Evolutionary conservation across 164 flowering plant species (phyloP), one percentile per base, ranked within the genome.

Genomic region (Pachysandra terminalis): DNA sequence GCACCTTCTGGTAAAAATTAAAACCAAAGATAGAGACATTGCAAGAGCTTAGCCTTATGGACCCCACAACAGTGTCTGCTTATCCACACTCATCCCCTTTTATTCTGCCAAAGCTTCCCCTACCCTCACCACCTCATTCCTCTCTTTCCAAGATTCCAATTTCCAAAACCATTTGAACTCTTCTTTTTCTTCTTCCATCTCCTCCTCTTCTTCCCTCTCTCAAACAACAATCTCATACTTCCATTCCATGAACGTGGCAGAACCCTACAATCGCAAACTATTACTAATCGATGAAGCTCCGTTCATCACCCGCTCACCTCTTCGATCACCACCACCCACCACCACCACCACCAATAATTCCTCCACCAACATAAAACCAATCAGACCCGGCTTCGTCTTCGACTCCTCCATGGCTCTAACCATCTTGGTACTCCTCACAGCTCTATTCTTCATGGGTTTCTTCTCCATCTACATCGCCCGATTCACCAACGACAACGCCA

Each of bases 391-490:
- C 22, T 19, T 73, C 0, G 53, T 64, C 24, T 78, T 85, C 63
- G 84, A 85, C 67, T 75, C 88, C 19, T 83, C 93, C 28, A 77
- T 86, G 82, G 88, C 81, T 8, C 56, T 88, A 25, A 83, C 89
- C 8, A 32, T 88, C 19, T 19, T 86, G 14, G 85, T 83, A 59
- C 85, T 87, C 35, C 64, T 90, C 54, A 69, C 74, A 16, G 90
- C 84, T 57, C 84, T 91, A 53, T 81, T 89, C 82, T 85, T 88
- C 83, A 79, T 90, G 83, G 89, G 81, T 48, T 84, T 90, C 77
- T 85, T 85, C 86, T 85, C 89, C 41, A 40, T 88, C 57, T 89
- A 84, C 85, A 66, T 87, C 68, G 85, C 83, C 56, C 84, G 86
- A 37, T 77, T 81, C 71, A 49, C 82, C 49, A 73, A 66, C 27